Conservation (phyloP, 2,329 filamentous ascomycete species). For the Fusarium citri region DNA sequence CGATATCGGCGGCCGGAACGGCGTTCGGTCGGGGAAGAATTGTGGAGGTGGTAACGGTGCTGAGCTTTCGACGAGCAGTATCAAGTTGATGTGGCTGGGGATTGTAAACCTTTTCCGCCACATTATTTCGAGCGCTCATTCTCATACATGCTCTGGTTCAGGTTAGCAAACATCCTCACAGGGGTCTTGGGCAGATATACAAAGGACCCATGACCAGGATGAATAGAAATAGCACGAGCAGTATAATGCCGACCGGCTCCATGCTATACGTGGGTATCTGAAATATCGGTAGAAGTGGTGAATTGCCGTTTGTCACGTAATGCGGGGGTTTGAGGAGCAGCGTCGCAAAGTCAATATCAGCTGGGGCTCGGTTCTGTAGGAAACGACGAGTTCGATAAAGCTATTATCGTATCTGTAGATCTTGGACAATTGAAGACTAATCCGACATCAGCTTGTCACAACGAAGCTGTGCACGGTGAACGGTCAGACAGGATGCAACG, state of each 20-base stretch:
- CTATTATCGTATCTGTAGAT: background rate
- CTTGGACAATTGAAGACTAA: background rate
- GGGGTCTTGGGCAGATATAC: conserved; percentile 14
- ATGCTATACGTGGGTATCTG: conserved; percentile 17
- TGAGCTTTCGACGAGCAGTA: conserved; percentile 47
- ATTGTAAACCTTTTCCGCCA: conserved; percentile 32
- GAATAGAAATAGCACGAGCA: conserved; percentile 41
- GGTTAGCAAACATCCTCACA: background rate
- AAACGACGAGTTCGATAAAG: background rate
- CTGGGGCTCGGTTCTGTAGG: background rate
- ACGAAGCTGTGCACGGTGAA: background rate
- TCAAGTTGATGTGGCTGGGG: conserved; percentile 39
- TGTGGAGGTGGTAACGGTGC: conserved; percentile 45
- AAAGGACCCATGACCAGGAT: conserved; percentile 40
- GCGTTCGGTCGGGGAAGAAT: conserved; percentile 20
- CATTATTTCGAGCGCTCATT: conserved; percentile 19
- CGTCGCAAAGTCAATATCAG: background rate
- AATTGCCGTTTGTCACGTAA: background rate
- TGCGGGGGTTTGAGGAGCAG: background rate
- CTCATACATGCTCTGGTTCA: conserved; percentile 34
- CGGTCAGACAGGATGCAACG: background rate
- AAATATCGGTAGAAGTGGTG: background rate
- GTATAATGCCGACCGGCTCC: conserved; percentile 45
- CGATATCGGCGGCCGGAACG: conserved; percentile 29
- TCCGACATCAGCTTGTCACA: background rate